Conservation (phyloP, 305 asterid genomes). For the Fraxinus ornus region DNA sequence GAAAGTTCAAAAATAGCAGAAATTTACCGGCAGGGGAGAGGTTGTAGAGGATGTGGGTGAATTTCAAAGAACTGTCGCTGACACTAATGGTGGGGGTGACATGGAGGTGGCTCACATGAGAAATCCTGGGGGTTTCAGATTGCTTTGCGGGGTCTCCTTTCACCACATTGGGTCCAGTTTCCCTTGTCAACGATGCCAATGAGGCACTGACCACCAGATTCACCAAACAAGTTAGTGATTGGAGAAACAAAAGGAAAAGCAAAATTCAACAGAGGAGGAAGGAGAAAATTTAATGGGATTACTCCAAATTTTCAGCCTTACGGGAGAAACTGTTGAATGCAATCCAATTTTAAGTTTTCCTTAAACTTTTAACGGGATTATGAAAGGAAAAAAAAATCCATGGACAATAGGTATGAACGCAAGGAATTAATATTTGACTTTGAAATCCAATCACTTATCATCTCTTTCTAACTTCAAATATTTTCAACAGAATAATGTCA, state of each 20-base stretch:
- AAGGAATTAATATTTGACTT: neutral
- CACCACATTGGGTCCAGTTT: conserved; percentile 92
- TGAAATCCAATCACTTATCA: neutral
- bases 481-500: neutral
- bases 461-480: neutral
- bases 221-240: neutral
- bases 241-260: neutral
- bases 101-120: conserved; percentile 43
- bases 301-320: neutral
- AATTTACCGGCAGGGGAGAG: conserved; percentile 88
- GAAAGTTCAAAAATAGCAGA: neutral
- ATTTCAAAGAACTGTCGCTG: conserved; percentile 85
- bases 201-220: conserved; percentile 55
- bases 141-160: conserved; percentile 80
- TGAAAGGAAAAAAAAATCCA: neutral
- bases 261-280: neutral
- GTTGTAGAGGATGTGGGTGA: conserved; percentile 94
- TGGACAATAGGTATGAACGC: neutral
- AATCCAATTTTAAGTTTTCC: neutral
- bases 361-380: too few relatives aligned
- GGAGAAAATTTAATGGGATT: neutral
- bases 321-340: neutral
- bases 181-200: conserved; percentile 92
- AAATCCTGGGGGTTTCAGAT: conserved; percentile 64
- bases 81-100: conserved; percentile 50